These are phyloP conservation scores for Spencermartinsiella ligniputridi DNA, from an alignment of 1,139 yeast species.

Conservation along the genomic window DNA sequence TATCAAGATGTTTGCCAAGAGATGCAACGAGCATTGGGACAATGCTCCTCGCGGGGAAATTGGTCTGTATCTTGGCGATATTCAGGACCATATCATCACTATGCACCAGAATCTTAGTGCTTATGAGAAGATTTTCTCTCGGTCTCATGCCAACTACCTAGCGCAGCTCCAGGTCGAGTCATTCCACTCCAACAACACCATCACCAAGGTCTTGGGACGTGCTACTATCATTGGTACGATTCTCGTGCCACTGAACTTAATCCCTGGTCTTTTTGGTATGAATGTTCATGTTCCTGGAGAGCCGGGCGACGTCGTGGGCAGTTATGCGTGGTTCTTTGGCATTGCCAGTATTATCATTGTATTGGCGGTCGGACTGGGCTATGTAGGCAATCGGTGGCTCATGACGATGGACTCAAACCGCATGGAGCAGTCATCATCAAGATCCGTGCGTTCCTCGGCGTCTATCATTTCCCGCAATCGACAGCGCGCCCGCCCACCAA, in stretches of 20 bases:
- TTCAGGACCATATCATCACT: conserved; percentile 94
- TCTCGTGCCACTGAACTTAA: conserved; percentile 80
- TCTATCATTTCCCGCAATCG: conserved; percentile 16
- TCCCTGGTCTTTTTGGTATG: conserved; percentile 96
- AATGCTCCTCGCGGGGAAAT: conserved; percentile 41
- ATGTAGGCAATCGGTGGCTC: conserved; percentile 24
- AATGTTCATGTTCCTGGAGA: conserved; percentile 72
- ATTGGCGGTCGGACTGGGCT: conserved; percentile 20
- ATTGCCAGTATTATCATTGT: conserved; percentile 44
- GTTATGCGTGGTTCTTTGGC: conserved; percentile 62
- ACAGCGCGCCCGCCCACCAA: too few species aligned
- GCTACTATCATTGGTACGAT: conserved; percentile 90
- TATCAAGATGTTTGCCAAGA: conserved; percentile 91
- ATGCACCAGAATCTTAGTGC: conserved; percentile 89
- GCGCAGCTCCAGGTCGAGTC: conserved; percentile 94
- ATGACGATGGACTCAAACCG: conserved; percentile 11
- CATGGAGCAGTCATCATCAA: conserved; percentile 4
- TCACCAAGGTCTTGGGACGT: conserved; percentile 81
- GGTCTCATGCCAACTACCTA: conserved; percentile 87
- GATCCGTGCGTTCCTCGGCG: conserved; percentile 13
- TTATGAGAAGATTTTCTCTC: conserved; percentile 86
- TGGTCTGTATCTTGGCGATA: conserved; percentile 83
- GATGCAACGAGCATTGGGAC: conserved; percentile 71
- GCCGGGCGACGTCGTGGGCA: conserved; percentile 45
- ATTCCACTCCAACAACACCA: conserved; percentile 75